These are phyloP conservation scores for Citrus australasica DNA, from an alignment of 345 rosid genomes.

Conservation along the genomic window DNA sequence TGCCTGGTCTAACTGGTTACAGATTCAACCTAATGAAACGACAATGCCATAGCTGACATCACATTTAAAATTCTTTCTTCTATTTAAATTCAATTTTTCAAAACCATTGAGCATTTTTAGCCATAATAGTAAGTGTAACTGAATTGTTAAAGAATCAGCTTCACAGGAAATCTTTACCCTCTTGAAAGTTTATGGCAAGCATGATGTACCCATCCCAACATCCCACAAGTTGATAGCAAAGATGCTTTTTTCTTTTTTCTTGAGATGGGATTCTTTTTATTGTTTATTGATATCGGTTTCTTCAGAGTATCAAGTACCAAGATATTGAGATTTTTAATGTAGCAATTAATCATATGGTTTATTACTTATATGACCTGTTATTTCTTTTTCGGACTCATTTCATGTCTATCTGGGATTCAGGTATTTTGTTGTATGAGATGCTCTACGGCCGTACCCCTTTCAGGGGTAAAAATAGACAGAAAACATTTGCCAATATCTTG, in stretches of 20 bases:
- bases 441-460: constrained; percentile 97
- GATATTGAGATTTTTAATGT: background rate
- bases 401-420: constrained; percentile 33
- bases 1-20: background rate
- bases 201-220: background rate
- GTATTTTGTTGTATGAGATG: constrained; percentile 93
- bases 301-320: background rate
- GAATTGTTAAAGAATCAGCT: background rate
- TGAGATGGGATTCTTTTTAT: background rate
- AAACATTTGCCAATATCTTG: constrained; percentile 91
- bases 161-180: background rate
- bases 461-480: constrained; percentile 95
- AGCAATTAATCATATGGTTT: background rate
- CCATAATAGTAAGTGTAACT: background rate
- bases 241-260: background rate
- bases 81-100: background rate
- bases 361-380: background rate
- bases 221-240: background rate
- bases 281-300: background rate
- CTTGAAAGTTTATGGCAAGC: no score
- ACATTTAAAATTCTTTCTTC: background rate
- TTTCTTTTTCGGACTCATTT: background rate
- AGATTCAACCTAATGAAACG: background rate
- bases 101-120: background rate
- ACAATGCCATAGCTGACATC: background rate